phyloP scores from a whole-genome alignment of 345 rosid species.

The Eucalyptus virginea region DNA sequence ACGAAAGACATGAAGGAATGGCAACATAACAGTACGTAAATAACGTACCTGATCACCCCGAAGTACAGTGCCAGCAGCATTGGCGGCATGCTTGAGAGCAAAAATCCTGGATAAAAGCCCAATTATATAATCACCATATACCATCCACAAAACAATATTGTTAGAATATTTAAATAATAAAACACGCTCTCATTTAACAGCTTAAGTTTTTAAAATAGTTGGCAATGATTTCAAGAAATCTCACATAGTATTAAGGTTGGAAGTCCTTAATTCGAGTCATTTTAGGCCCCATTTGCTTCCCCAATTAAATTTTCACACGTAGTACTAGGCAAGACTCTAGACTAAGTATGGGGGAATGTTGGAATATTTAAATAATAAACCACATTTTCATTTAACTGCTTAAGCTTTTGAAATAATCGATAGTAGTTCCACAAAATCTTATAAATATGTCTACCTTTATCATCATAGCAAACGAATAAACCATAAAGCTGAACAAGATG shows the following conservation, averaged over 20 bases:
- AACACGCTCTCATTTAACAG: fast-evolving
- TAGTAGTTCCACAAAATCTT: too few species aligned
- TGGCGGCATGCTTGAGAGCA: constrained; percentile 84
- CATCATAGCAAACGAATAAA: not conserved
- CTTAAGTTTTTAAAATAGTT: fast-evolving
- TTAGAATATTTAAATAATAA: too few species aligned
- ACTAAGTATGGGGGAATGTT: fast-evolving
- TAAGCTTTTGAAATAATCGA: fast-evolving
- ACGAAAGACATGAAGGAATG: not conserved
- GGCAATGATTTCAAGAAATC: fast-evolving
- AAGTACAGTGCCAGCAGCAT: constrained; percentile 93
- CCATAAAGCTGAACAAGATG: not conserved
- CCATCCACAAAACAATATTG: not conserved
- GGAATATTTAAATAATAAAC: too few species aligned
- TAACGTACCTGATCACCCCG: constrained; percentile 82
- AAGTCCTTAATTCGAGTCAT: too few species aligned
- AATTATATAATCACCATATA: not conserved
- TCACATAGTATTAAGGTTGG: fast-evolving
- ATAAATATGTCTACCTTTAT: not conserved
- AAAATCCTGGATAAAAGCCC: constrained; percentile 26
- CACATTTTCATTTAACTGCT: too few species aligned
- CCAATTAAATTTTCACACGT: fast-evolving
- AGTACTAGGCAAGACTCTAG: fast-evolving
- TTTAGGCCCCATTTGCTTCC: fast-evolving
- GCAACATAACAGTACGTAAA: not conserved